These are phyloP conservation scores for Lobosporangium transversale DNA, from an alignment of 192 early-diverging fungal genomes.

Conservation along the genomic window DNA sequence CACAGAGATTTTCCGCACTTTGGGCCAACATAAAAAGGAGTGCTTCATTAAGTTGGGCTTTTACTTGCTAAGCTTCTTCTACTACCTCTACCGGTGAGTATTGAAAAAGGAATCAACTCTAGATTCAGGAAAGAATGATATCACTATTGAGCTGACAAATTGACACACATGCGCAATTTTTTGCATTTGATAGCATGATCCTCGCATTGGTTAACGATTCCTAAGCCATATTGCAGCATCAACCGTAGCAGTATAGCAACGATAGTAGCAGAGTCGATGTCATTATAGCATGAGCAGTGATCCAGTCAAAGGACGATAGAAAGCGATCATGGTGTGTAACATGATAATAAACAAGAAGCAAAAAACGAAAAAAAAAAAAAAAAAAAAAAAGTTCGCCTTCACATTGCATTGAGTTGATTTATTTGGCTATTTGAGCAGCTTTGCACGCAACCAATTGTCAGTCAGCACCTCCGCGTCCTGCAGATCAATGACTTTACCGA, in stretches of 20 bases:
- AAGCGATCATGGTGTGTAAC: too few relatives aligned
- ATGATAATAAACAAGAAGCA: too few relatives aligned
- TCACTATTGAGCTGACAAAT: too few relatives aligned
- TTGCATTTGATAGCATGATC: conserved; percentile 35
- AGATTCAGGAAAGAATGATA: neutral
- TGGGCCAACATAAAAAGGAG: conserved; percentile 94
- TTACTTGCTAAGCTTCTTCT: conserved; percentile 96
- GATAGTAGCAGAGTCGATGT: neutral
- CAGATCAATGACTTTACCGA: conserved; percentile 81
- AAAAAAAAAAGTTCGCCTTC: too few relatives aligned
- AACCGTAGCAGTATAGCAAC: neutral
- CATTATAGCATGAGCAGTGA: too few relatives aligned
- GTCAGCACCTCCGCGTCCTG: conserved; percentile 72
- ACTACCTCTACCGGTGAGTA: conserved; percentile 79
- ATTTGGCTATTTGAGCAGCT: conserved; percentile 59
- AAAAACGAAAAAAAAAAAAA: too few relatives aligned
- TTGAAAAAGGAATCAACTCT: neutral
- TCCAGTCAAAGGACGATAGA: too few relatives aligned
- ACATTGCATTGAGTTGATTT: too few relatives aligned
- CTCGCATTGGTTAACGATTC: conserved; percentile 48
- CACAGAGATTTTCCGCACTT: conserved; percentile 97
- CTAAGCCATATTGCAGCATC: neutral
- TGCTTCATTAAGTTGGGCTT: conserved; percentile 97
- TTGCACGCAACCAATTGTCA: conserved; percentile 70
- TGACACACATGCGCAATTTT: too few relatives aligned